These are phyloP conservation scores for Priceomyces fermenticarens DNA, from an alignment of 805 yeast genomes.

Conservation along the genomic window DNA sequence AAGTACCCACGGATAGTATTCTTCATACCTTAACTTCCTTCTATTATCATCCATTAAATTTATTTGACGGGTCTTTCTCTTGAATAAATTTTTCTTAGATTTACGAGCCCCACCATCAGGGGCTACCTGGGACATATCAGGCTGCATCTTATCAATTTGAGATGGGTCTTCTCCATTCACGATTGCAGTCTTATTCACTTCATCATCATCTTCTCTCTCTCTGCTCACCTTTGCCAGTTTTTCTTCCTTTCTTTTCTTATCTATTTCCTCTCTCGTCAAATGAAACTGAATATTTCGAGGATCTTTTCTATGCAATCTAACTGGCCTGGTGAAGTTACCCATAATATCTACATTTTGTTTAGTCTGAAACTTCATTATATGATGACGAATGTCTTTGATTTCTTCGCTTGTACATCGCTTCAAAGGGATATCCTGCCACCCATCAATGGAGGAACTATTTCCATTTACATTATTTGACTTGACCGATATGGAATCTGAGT, in stretches of 20 bases:
- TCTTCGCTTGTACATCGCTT: constrained; percentile 73
- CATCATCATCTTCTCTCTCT: constrained; percentile 15
- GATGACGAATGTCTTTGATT: constrained; percentile 69
- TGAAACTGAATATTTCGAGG: constrained; percentile 89
- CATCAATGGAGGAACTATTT: constrained; percentile 16
- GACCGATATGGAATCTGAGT: constrained; percentile 2
- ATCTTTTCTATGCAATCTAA: constrained; percentile 87
- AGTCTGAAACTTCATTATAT: constrained; percentile 77
- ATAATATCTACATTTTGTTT: constrained; percentile 69
- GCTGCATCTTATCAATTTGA: constrained; percentile 28
- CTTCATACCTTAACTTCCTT: constrained; percentile 86
- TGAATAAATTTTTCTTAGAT: constrained; percentile 54
- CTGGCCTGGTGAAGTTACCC: constrained; percentile 72
- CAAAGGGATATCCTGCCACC: constrained; percentile 56
- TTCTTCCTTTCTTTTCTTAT: constrained; percentile 44
- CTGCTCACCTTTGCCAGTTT: constrained; percentile 22
- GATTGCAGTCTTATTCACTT: constrained; percentile 14
- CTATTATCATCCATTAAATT: constrained; percentile 79
- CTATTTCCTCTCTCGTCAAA: constrained; percentile 73
- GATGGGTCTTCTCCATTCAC: constrained; percentile 12
- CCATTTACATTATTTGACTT: constrained; percentile 2
- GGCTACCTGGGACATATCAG: constrained; percentile 68
- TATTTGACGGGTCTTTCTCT: constrained; percentile 82
- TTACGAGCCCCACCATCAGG: constrained; percentile 90
- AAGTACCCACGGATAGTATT: constrained; percentile 96